Evolutionary conservation across 345 rosid genomes (phyloP), one percentile per base, ranked within the genome.

Genomic region (Mangifera indica): DNA sequence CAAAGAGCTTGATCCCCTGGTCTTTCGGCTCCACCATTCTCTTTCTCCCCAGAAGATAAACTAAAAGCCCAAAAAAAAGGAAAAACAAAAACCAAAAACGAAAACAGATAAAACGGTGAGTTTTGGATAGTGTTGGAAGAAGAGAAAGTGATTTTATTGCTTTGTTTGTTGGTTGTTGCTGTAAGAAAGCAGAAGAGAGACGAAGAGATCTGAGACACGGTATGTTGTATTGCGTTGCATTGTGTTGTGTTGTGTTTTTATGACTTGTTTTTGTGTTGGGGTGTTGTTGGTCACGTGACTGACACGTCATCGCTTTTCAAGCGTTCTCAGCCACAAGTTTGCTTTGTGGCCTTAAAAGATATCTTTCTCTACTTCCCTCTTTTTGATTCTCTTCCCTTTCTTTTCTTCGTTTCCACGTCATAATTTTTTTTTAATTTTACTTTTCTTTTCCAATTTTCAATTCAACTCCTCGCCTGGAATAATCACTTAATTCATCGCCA

Each of bases 1-100:
- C 98, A 65, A 93, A 93, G 11, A 93, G 87, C 85, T 93, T 93
- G 81, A 93, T 88, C 73, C 92, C 88, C 87, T 91, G 91, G 87
- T 93, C 91, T 60, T 78, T 87, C 25, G 78, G 55, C 83, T 86
- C 96, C 82, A 86, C 77, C 98, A 93, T 93, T 84, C 32, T 29
- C 32, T 1, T n/a, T n/a, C n/a, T 3, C 71, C 57, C 77, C 25
- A 15, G 34, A 46, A 25, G 42, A 37, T 37, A 37, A 37, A 37
- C 5, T 37, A 37, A 37, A 37, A 37, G 8, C 42, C 42, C 42
- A 37, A 37, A n/a, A n/a, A n/a, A n/a, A n/a, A n/a, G n/a, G n/a
- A n/a, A n/a, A n/a, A n/a, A 37, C 1, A 37, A 37, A 37, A 1
- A 37, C 1, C 32, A 37, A 37, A 0, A 17, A 15, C 18, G 1